phyloP scores from a whole-genome alignment of 768 basidiomycete genomes.

The Phallus indusiatus region DNA sequence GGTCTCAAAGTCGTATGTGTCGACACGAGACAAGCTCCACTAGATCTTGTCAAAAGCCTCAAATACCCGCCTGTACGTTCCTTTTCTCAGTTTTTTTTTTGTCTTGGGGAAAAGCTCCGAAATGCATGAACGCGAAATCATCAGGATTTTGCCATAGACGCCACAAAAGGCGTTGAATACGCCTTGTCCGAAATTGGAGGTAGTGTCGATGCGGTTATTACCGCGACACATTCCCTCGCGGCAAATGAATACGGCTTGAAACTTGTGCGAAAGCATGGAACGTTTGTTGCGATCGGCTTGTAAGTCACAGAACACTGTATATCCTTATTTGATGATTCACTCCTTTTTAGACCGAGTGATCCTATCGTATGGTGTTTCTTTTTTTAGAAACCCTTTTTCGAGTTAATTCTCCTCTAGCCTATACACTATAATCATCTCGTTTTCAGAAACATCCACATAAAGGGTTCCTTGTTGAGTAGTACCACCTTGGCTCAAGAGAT shows the following conservation, averaged over 20 bases:
- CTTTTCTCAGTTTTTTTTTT: neutral
- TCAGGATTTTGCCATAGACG: conserved; percentile 4
- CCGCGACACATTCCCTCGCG: neutral
- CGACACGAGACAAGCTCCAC: conserved; percentile 2
- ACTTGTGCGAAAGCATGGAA: neutral
- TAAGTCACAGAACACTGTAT: neutral
- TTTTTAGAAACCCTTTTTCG: neutral
- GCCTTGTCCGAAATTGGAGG: neutral
- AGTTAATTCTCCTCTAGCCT: neutral
- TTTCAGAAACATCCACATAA: neutral
- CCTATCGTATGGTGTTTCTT: neutral
- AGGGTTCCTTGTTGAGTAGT: neutral
- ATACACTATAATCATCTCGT: conserved; percentile 2
- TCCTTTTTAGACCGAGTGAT: neutral
- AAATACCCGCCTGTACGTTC: conserved; percentile 5
- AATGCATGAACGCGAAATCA: neutral
- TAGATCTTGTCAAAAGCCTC: neutral
- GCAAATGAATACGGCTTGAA: conserved; percentile 1
- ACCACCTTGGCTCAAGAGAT: neutral
- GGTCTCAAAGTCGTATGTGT: conserved; percentile 1
- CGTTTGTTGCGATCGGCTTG: conserved; percentile 1
- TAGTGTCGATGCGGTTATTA: neutral
- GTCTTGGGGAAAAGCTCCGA: no score
- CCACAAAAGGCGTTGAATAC: conserved; percentile 4
- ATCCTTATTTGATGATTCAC: neutral